Base-by-base conservation (phyloP, 2,329 filamentous ascomycete genomes). In the Cordyceps javanica region DNA sequence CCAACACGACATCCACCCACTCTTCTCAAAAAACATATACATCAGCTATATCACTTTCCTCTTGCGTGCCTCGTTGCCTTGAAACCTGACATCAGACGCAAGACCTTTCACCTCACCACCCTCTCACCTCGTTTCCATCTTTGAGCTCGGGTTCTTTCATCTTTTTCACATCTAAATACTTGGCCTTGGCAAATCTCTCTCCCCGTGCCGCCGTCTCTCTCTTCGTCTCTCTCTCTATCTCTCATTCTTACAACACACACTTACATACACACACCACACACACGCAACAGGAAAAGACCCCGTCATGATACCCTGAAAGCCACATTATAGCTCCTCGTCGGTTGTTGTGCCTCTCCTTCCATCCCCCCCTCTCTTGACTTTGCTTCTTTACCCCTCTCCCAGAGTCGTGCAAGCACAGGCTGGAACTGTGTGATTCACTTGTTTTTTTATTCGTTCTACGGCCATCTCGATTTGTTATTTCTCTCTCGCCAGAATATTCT, bases 391-490 rank as follows among this genome's bases (percentile, higher is more conserved):
- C n/a, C n/a, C n/a, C 21, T 7, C n/a, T 28, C 25, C 42, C 23
- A 48, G 38, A 38, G 32, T 56, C 36, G 34, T 32, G 54, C 54
- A 42, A 56, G 26, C 54, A 56, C 54, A 50, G 54, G 54, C 54
- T 56, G 54, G 54, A 56, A 49, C 54, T 50, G 54, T 54, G 38
- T 56, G 54, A 56, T 50, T 56, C 45, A 56, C 36, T 16, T 39
- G 11, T 55, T 32, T 13, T n/a, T n/a, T n/a, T n/a, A n/a, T n/a
- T n/a, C n/a, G n/a, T n/a, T n/a, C n/a, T n/a, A n/a, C n/a, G n/a
- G n/a, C n/a, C 14, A 19, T 30, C 21, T 19, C 41, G 5, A 21
- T 13, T 7, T 45, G 44, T 49, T 34, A 1, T 7, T 26, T n/a
- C 9, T 39, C 14, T 41, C n/a, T 21, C 38, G 21, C 39, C 4